Base-by-base conservation (phyloP, 2,329 filamentous ascomycete species). In the Lachnellula occidentalis region DNA sequence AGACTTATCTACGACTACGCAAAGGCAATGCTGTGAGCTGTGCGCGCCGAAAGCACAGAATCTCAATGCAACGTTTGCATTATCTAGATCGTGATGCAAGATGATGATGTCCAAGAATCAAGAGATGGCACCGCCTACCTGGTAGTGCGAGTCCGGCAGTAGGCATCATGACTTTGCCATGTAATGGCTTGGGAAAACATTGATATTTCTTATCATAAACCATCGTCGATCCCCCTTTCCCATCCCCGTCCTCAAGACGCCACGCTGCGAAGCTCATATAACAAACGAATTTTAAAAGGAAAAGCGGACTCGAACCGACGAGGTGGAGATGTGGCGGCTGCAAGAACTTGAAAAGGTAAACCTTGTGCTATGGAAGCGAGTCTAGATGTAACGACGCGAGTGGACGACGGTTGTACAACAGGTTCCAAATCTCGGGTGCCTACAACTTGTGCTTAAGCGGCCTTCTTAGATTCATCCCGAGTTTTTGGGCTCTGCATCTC, bases 391-490 rank as follows among this genome's bases (percentile, higher is more conserved):
- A 42, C 37, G 34, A 51, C 27, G 34, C 45, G 51, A 58, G 56
- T 52, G 45, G 51, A 55, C 31, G 53, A 52, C 48, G 51, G 22
- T 50, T 53, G 49, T 48, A 60, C 59, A 50, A 46, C 34, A 41
- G 24, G 45, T 36, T 22, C 27, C 19, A 46, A 55, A 59, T 62
- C 45, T 62, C 60, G 62, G 64, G 45, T 59, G 36, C 48, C 46
- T 59, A 59, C 62, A 63, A 15, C 54, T 2, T 31, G 24, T 37
- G n/a, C 39, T 49, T 59, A 65, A 48, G 59, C 54, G 31, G 45
- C 51, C 41, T 61, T 65, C 47, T 62, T 60, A 37, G 42, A 22
- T n/a, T 41, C 51, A n/a, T 57, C 56, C 55, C 48, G 50, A 21
- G 55, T 48, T 47, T 54, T 53, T 17, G 58, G 57, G 8, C 43